phyloP scores from a whole-genome alignment of 2,329 filamentous ascomycete species.

The Tolypocladium sp. region DNA sequence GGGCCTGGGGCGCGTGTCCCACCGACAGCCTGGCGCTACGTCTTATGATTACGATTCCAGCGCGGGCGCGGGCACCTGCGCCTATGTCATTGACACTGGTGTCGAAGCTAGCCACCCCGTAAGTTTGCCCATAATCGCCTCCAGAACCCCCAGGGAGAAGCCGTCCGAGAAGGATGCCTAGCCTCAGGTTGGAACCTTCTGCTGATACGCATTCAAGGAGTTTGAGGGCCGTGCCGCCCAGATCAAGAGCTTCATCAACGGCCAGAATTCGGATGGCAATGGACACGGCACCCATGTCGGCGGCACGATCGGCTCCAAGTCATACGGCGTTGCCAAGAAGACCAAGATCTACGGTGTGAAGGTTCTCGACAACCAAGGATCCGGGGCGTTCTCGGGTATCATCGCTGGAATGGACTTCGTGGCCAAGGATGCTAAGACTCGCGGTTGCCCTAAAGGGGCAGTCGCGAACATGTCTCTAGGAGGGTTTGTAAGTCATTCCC shows the following conservation, averaged over 20 bases:
- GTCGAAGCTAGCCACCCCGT: slow-evolving; percentile 22
- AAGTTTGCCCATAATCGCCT: slow-evolving; percentile 10
- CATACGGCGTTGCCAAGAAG: slow-evolving; percentile 31
- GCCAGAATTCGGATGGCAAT: slow-evolving; percentile 16
- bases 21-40: slow-evolving; percentile 10
- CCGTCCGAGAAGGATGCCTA: background rate
- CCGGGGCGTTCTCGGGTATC: slow-evolving; percentile 24
- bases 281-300: slow-evolving; percentile 22
- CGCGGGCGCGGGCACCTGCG: slow-evolving; percentile 25
- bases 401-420: slow-evolving; percentile 32
- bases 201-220: slow-evolving; percentile 9
- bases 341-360: slow-evolving; percentile 29
- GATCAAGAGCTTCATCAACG: slow-evolving; percentile 22
- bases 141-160: too few relatives aligned
- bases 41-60: slow-evolving; percentile 23
- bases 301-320: slow-evolving; percentile 20
- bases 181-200: background rate
- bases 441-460: slow-evolving; percentile 26
- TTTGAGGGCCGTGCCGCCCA: slow-evolving; percentile 31
- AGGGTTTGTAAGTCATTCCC: too few relatives aligned
- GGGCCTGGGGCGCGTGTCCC: slow-evolving; percentile 26
- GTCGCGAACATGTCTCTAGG: slow-evolving; percentile 45
- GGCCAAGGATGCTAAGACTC: slow-evolving; percentile 19
- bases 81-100: slow-evolving; percentile 35
- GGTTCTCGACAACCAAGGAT: slow-evolving; percentile 23